Percentiles rank a stretch among this genome's conserved stretches.
These are phyloP conservation scores for Jacaranda copaia DNA, from an alignment of 257 asterid genomes.

Conservation along the genomic window DNA sequence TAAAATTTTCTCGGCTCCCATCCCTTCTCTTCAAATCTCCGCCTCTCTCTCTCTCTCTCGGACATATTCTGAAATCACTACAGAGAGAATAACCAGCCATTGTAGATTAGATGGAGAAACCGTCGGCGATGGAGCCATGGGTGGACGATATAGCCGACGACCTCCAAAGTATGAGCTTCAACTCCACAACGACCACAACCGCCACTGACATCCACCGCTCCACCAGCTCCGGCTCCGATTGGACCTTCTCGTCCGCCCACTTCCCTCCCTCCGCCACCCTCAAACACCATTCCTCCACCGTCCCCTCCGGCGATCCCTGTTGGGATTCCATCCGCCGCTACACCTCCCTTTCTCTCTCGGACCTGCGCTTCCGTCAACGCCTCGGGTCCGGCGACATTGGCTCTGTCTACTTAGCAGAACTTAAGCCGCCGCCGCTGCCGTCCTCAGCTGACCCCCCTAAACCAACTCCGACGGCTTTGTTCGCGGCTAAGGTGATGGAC, in stretches of 20 bases:
- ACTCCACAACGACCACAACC: slow-evolving; percentile 77
- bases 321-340: slow-evolving; percentile 76
- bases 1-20: slow-evolving; percentile 19
- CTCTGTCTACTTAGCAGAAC: slow-evolving; percentile 74
- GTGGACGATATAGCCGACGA: slow-evolving; percentile 80
- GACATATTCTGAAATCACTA: neutral
- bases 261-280: slow-evolving; percentile 40
- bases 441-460: slow-evolving; percentile 27
- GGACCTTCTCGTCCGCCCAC: slow-evolving; percentile 71
- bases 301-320: slow-evolving; percentile 78
- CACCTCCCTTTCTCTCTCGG: slow-evolving; percentile 62
- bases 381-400: slow-evolving; percentile 98
- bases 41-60: slow-evolving; percentile 25
- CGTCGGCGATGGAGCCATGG: slow-evolving; percentile 67
- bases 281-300: slow-evolving; percentile 53
- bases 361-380: slow-evolving; percentile 89
- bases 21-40: slow-evolving; percentile 12
- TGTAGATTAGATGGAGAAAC: neutral
- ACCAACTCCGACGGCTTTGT: slow-evolving; percentile 45
- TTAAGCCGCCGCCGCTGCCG: slow-evolving; percentile 48
- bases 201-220: slow-evolving; percentile 86
- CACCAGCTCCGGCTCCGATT: slow-evolving; percentile 90
- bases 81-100: neutral
- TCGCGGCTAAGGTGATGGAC: slow-evolving; percentile 97
- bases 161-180: slow-evolving; percentile 91